A percentile compares a stretch with the other conserved stretches of the same genome.
These are phyloP conservation scores for Moelleriella libera DNA, from an alignment of 2,329 filamentous ascomycete genomes.

Conservation along the genomic window DNA sequence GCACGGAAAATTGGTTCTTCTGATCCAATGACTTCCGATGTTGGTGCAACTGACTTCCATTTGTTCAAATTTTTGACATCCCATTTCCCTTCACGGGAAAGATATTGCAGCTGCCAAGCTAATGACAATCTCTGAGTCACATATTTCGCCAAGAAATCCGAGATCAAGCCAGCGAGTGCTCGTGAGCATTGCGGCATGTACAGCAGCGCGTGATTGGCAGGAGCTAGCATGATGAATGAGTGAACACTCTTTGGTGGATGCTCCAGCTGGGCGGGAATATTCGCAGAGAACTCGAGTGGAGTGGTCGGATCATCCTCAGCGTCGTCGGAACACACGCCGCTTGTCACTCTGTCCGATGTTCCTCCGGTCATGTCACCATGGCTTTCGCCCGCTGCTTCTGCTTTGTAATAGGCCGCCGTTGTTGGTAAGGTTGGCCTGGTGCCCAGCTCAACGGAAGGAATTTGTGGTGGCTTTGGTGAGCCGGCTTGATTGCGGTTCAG, in stretches of 20 bases:
- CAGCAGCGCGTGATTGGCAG: slow-evolving; percentile 71
- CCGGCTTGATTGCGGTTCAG: slow-evolving; percentile 16
- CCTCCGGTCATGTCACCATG: background rate
- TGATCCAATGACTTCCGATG: slow-evolving; percentile 60
- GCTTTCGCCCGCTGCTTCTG: background rate
- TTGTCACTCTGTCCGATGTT: slow-evolving; percentile 5
- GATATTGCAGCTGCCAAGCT: slow-evolving; percentile 81
- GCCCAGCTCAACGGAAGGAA: too few species aligned
- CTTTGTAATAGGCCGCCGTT: too few species aligned
- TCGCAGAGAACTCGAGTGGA: slow-evolving; percentile 23
- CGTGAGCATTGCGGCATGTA: slow-evolving; percentile 67
- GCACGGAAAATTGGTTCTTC: slow-evolving; percentile 57
- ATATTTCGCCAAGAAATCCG: slow-evolving; percentile 63
- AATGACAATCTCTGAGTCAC: slow-evolving; percentile 67
- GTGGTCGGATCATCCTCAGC: slow-evolving; percentile 31
- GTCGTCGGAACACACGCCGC: slow-evolving; percentile 8
- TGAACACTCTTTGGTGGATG: slow-evolving; percentile 45
- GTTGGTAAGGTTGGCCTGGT: too few species aligned
- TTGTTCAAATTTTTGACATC: slow-evolving; percentile 93
- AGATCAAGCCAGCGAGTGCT: slow-evolving; percentile 65
- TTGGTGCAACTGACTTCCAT: slow-evolving; percentile 68
- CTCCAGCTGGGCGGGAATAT: slow-evolving; percentile 27
- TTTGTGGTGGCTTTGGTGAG: too few species aligned
- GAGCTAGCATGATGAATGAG: slow-evolving; percentile 55
- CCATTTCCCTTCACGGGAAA: slow-evolving; percentile 88